A percentile compares a stretch with the other conserved stretches of the same genome.
Evolutionary conservation across 2,329 filamentous ascomycete species (phyloP).

Genomic region (Trichoderma semiorbis): DNA sequence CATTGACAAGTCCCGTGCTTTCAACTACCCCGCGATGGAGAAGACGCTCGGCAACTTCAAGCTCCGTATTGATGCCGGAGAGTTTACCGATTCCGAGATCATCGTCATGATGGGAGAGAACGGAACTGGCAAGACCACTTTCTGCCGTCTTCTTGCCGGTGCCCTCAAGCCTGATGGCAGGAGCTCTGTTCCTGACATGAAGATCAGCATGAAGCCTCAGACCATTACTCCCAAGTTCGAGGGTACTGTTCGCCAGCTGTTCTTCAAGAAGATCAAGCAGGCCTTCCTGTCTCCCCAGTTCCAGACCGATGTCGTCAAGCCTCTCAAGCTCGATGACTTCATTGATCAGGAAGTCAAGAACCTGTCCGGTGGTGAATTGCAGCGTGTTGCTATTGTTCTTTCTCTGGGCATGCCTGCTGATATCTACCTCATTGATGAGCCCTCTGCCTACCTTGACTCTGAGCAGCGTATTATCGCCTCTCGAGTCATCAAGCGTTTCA

Average conservation of each 20-base stretch:
- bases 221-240: constrained; percentile 98
- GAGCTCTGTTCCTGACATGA: constrained; percentile 82
- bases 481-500: constrained; percentile 98
- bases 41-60: constrained; percentile 91
- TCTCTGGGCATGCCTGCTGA: constrained; percentile 94
- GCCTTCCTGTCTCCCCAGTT: constrained; percentile 96
- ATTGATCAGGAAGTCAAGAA: constrained; percentile 99
- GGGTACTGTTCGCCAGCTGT: constrained; percentile 93
- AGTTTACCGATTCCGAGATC: constrained; percentile 97
- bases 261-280: constrained; percentile 99
- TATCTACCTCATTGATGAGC: constrained; percentile 98
- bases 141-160: constrained; percentile 93
- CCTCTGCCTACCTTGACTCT: constrained; percentile 94
- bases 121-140: constrained; percentile 98
- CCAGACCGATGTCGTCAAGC: constrained; percentile 99
- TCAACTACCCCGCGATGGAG: constrained; percentile 84
- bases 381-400: constrained; percentile 96
- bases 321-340: constrained; percentile 97
- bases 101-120: constrained; percentile 99
- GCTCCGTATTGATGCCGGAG: constrained; percentile 73
- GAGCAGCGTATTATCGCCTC: constrained; percentile 98
- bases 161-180: constrained; percentile 84
- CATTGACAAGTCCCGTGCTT: constrained; percentile 78
- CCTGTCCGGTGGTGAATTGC: constrained; percentile 97
- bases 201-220: constrained; percentile 98